Conservation (phyloP, 2,329 filamentous ascomycete species). For the Fusarium nygamai region DNA sequence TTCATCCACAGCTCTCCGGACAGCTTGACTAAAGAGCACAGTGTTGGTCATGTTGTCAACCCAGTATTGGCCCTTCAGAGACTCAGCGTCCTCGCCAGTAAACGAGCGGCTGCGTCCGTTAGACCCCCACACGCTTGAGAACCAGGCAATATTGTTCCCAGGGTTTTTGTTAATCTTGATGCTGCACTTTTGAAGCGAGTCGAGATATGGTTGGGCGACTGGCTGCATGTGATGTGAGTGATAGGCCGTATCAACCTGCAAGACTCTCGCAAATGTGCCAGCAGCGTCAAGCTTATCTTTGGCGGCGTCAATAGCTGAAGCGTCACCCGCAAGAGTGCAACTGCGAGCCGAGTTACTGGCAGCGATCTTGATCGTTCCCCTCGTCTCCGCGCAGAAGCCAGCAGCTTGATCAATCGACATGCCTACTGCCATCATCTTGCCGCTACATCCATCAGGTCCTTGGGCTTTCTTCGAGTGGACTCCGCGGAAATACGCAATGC, state of each 20-base stretch:
- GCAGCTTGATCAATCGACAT: not conserved
- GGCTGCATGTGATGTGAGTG: not conserved
- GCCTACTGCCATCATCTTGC: not conserved
- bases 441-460: not conserved
- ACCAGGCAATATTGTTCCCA: not conserved
- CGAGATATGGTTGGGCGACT: not conserved
- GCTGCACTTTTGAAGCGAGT: not conserved
- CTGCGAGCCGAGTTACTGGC: not conserved
- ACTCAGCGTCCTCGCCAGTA: not conserved
- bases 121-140: not conserved
- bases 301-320: not conserved
- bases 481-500: not conserved
- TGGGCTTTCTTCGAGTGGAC: not conserved
- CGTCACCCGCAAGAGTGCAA: not conserved
- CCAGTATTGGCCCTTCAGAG: not conserved
- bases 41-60: conserved; percentile 21
- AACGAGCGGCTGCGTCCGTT: not conserved
- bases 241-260: not conserved
- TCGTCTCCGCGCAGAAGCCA: not conserved
- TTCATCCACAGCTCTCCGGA: not conserved
- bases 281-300: not conserved
- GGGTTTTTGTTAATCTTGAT: not conserved
- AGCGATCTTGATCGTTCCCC: not conserved
- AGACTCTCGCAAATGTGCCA: not conserved
- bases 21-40: conserved; percentile 46